These are phyloP conservation scores for Aureobasidium namibiae DNA, from an alignment of 2,329 filamentous ascomycete genomes.

Conservation along the genomic window DNA sequence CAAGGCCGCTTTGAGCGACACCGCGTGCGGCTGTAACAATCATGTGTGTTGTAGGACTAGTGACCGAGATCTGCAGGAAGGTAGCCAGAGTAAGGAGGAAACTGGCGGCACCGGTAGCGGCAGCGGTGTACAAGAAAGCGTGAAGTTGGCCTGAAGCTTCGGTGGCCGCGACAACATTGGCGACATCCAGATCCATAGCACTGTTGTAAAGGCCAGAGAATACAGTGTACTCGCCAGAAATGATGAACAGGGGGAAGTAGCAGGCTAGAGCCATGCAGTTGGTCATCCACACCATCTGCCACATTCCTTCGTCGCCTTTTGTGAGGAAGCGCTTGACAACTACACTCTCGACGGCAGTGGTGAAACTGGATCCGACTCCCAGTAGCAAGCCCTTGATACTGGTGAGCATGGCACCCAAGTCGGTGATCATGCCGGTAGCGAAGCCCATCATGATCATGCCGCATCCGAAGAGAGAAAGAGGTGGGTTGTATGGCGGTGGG, in stretches of 20 bases:
- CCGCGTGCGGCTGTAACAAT: constrained; percentile 8
- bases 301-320: constrained; percentile 10
- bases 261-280: constrained; percentile 6
- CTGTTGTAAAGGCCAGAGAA: neutral
- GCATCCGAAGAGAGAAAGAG: constrained; percentile 8
- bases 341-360: constrained; percentile 9
- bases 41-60: constrained; percentile 9
- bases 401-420: constrained; percentile 8
- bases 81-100: constrained; percentile 9
- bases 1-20: constrained; percentile 3
- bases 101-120: neutral
- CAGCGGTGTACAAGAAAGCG: constrained; percentile 1
- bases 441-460: constrained; percentile 9
- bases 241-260: constrained; percentile 10
- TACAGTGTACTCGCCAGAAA: neutral
- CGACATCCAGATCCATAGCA: neutral
- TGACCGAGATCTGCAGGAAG: constrained; percentile 8
- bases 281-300: constrained; percentile 13
- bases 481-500: constrained; percentile 3
- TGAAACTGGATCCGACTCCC: constrained; percentile 11
- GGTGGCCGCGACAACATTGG: neutral
- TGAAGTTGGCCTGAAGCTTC: neutral
- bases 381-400: constrained; percentile 9
- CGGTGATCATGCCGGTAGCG: constrained; percentile 6
- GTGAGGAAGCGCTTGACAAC: constrained; percentile 10